Conservation (phyloP, 345 rosid species). For the Lenwebbia sp. region DNA sequence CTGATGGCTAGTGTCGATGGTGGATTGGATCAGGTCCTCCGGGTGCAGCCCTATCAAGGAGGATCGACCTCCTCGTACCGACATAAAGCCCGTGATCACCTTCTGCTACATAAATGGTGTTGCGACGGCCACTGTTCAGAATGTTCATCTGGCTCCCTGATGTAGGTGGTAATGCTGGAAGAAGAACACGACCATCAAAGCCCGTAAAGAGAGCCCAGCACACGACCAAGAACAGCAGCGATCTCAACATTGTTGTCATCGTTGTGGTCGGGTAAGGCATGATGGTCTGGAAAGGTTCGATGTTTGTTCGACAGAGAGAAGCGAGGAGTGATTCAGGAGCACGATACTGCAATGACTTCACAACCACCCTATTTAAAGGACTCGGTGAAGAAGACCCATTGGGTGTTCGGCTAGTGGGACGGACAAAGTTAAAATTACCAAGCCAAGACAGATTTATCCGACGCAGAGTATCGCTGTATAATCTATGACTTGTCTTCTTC, state of each 20-base stretch:
- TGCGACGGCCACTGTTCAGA: background rate
- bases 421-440: background rate
- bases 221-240: background rate
- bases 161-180: background rate
- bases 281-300: background rate
- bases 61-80: background rate
- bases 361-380: background rate
- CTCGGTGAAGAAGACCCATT: background rate
- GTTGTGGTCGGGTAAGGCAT: background rate
- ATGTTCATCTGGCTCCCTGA: background rate
- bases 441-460: background rate
- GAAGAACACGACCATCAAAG: background rate
- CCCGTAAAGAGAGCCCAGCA: background rate
- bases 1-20: background rate
- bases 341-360: background rate
- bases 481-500: background rate
- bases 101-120: background rate
- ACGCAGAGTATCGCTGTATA: background rate
- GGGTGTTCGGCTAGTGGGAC: background rate
- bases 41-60: constrained; percentile 4
- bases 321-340: background rate
- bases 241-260: background rate
- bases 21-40: constrained; percentile 25
- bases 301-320: background rate
- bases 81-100: background rate